Base-by-base conservation (phyloP, 345 rosid species). In the Eucalyptus marginata region DNA sequence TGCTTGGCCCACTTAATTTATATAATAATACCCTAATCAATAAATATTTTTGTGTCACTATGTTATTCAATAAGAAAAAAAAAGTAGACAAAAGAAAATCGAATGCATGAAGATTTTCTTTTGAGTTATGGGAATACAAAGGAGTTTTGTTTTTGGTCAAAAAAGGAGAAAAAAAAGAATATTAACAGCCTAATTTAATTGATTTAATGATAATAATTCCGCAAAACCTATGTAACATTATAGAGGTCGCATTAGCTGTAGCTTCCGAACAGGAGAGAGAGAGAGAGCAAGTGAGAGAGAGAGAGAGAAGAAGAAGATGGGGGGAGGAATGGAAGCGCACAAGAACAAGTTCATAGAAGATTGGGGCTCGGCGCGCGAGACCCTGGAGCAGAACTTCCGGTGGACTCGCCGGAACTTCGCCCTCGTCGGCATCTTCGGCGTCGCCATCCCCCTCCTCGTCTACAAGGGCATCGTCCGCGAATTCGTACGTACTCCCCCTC, bases 331-430 rank as follows among this genome's bases (percentile, higher is more conserved):
- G 99, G 99, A 96, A 87, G 71, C 96, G 12, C 94, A 95, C 95
- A 98, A 95, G 95, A 98, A 98, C 93, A 95, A 58, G 91, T 97
- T 94, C 95, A 95, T 98, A 54, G 99, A 98, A 92, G 99, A 98
- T 1, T 98, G 99, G 99, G 18, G 98, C 92, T 25, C 93, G 1
- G 97, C 93, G 2, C 94, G 99, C 5, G 99, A 98, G 97, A 98
- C 93, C 89, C 96, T 98, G 47, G 99, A 98, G 92, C 85, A 95
- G 71, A 98, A 97, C 92, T 98, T 98, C 94, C 96, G 98, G 4
- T 98, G 99, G 98, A 94, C 97, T 25, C 98, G 99, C 80, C 98
- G 99, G 86, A 97, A 97, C 94, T 91, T 95, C 12, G 99, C 98
- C 64, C 92, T 98, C 86, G 92, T 98, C 87, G 98, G 99, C 89